Conservation (phyloP, 352 stramenopile genomes). For the Pythium angustatum region DNA sequence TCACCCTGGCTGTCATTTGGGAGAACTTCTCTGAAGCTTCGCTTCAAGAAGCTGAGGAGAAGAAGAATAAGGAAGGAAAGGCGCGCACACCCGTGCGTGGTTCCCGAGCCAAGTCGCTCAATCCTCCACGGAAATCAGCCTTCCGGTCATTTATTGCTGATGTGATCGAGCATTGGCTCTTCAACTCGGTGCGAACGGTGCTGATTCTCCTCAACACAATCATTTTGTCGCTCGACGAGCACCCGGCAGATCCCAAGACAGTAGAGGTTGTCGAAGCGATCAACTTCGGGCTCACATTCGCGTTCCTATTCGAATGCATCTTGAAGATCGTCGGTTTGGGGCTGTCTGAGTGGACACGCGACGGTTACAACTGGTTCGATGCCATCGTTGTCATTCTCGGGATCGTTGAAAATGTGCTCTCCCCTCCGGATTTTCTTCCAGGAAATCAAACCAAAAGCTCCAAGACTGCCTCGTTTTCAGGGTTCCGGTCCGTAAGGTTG, state of each 20-base stretch:
- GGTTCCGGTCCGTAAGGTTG: slow-evolving; percentile 80
- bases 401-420: slow-evolving; percentile 44
- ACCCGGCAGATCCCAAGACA: slow-evolving; percentile 49
- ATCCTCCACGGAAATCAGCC: background rate
- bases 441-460: slow-evolving; percentile 10
- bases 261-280: slow-evolving; percentile 52
- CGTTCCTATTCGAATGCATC: slow-evolving; percentile 49
- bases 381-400: slow-evolving; percentile 52
- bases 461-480: slow-evolving; percentile 54
- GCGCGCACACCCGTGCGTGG: background rate
- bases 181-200: slow-evolving; percentile 51
- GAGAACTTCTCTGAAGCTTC: slow-evolving; percentile 68
- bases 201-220: slow-evolving; percentile 87
- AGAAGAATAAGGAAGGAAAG: slow-evolving; percentile 34
- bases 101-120: background rate
- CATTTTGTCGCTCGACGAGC: slow-evolving; percentile 78
- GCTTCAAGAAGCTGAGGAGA: slow-evolving; percentile 54
- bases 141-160: slow-evolving; percentile 22
- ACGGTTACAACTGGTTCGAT: slow-evolving; percentile 85
- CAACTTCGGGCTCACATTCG: slow-evolving; percentile 57
- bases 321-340: slow-evolving; percentile 80
- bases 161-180: slow-evolving; percentile 52
- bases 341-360: slow-evolving; percentile 41
- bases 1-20: slow-evolving; percentile 90
- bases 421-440: slow-evolving; percentile 40